phyloP scores from a whole-genome alignment of 2,329 filamentous ascomycete genomes.

The Leptographium procerum region DNA sequence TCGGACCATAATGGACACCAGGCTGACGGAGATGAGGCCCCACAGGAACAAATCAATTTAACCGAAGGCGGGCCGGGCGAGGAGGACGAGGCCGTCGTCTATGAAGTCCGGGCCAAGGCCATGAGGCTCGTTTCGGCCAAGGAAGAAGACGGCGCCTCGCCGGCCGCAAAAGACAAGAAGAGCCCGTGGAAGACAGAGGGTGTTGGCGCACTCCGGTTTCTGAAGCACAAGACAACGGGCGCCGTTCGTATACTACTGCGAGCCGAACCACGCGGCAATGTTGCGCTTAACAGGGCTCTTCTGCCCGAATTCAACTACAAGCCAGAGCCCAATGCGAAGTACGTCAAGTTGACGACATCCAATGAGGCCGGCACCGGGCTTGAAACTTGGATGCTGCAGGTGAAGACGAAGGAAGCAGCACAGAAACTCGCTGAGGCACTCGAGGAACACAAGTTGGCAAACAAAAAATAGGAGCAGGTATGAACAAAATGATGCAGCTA shows the following conservation, averaged over 20 bases:
- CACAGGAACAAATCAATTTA: constrained; percentile 60
- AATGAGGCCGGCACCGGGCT: constrained; percentile 46
- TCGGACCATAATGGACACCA: constrained; percentile 28
- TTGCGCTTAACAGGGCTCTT: constrained; percentile 61
- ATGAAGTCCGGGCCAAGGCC: constrained; percentile 61
- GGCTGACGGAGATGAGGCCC: constrained; percentile 44
- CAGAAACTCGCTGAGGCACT: constrained; percentile 38
- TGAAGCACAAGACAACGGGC: constrained; percentile 61
- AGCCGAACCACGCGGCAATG: constrained; percentile 61
- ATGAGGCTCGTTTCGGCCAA: constrained; percentile 44
- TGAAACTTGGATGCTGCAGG: constrained; percentile 61
- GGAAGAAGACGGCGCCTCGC: constrained; percentile 31
- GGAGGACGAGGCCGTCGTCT: constrained; percentile 58
- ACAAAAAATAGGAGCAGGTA: constrained; percentile 33
- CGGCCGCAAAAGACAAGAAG: constrained; percentile 29
- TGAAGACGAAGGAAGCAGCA: constrained; percentile 53
- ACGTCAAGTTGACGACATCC: constrained; percentile 46
- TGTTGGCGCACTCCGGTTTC: constrained; percentile 57
- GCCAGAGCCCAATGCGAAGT: constrained; percentile 41
- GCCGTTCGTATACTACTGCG: constrained; percentile 59
- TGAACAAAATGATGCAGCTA: background rate
- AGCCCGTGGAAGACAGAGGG: constrained; percentile 59
- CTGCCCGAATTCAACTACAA: constrained; percentile 53
- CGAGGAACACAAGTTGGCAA: constrained; percentile 43
- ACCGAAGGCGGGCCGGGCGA: constrained; percentile 56